A percentile compares a stretch with the other conserved stretches of the same genome.
These are phyloP conservation scores for Catharanthus roseus DNA, from an alignment of 257 asterid species.

Conservation along the genomic window DNA sequence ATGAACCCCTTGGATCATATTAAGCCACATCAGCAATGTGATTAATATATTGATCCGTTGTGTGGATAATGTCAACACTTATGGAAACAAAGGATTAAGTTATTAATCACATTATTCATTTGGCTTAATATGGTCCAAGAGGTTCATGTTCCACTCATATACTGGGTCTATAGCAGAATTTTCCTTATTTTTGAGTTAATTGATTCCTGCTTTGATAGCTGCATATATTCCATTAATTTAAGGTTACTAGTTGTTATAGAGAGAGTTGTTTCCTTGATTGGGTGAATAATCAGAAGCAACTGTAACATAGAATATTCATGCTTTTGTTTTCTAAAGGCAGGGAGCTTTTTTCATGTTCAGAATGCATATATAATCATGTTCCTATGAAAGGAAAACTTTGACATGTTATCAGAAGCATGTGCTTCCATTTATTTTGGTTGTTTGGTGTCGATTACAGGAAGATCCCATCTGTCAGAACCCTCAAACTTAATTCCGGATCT, in stretches of 20 bases:
- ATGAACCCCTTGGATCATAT: no score
- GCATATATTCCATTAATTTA: neutral
- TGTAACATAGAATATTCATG: neutral
- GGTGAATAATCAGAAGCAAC: neutral
- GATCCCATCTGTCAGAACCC: slow-evolving; percentile 31
- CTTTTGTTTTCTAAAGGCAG: neutral
- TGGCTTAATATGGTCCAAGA: no score
- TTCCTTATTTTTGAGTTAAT: neutral
- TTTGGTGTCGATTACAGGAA: slow-evolving; percentile 45
- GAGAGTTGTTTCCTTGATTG: neutral
- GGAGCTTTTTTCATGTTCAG: neutral
- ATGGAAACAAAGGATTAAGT: no score
- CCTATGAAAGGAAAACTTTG: neutral
- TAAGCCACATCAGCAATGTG: no score
- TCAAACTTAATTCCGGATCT: slow-evolving; percentile 85
- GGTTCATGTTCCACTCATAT: no score
- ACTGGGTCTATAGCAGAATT: no score
- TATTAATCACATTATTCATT: no score
- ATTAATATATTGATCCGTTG: no score
- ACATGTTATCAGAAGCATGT: neutral
- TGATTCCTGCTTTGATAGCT: neutral
- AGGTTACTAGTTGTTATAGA: neutral
- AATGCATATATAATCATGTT: neutral
- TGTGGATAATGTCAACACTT: no score
- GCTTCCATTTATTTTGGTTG: neutral